These are phyloP conservation scores for Paralagenidium karlingii DNA, from an alignment of 352 stramenopile species.

Conservation along the genomic window DNA sequence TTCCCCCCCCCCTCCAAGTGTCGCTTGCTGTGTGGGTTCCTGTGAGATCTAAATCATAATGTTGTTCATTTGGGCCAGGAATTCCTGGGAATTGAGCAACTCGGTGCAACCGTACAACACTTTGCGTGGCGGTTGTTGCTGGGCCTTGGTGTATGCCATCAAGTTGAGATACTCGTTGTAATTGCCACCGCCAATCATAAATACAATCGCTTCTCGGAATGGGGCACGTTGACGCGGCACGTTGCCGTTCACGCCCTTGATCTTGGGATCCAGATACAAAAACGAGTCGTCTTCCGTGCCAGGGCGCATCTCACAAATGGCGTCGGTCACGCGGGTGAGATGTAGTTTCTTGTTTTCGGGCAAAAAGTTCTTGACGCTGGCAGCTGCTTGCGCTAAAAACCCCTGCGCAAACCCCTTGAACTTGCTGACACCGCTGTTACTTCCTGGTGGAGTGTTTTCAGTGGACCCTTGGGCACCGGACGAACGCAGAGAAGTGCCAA, in stretches of 20 bases:
- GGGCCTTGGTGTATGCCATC: constrained; percentile 63
- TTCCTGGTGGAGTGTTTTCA: constrained; percentile 3
- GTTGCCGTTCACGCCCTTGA: constrained; percentile 43
- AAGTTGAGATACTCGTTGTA: constrained; percentile 85
- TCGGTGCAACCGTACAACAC: constrained; percentile 86
- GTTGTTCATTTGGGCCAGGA: constrained; percentile 72
- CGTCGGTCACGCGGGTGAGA: constrained; percentile 65
- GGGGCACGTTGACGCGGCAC: constrained; percentile 63
- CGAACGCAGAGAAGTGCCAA: constrained; percentile 29
- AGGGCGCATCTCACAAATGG: constrained; percentile 68
- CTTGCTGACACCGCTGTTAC: constrained; percentile 34
- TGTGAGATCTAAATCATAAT: constrained; percentile 58
- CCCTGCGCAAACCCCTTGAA: constrained; percentile 77
- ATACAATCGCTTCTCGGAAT: constrained; percentile 76
- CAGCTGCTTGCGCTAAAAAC: constrained; percentile 64
- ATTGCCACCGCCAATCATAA: constrained; percentile 81
- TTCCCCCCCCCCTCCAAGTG: no score
- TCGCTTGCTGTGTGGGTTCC: no score
- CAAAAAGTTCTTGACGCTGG: constrained; percentile 81
- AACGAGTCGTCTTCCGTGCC: constrained; percentile 77
- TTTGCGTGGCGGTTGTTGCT: constrained; percentile 34
- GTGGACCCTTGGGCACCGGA: no score
- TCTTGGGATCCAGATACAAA: constrained; percentile 81
- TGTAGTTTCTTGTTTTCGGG: constrained; percentile 82
- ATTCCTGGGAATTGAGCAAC: constrained; percentile 79